A percentile compares a stretch with the other conserved stretches of the same genome.
Conservation (phyloP, 2,329 filamentous ascomycete species). For the Ceratocystis alfenasii region DNA sequence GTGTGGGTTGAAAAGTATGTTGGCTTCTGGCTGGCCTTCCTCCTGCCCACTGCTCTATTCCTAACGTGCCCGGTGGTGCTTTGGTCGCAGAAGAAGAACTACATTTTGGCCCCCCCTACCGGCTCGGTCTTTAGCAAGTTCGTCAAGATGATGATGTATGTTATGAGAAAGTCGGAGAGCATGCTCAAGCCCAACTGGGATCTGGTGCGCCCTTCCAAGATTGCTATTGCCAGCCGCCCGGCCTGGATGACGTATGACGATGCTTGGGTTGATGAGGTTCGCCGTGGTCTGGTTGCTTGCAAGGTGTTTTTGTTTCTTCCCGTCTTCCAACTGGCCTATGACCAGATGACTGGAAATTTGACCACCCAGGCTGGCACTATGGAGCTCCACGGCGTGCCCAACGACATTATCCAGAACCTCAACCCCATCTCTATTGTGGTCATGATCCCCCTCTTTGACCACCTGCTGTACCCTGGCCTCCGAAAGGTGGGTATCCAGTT, state of each 20-base stretch:
- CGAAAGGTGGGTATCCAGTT: slow-evolving; percentile 53
- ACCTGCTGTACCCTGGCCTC: slow-evolving; percentile 55
- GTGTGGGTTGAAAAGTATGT: slow-evolving; percentile 65
- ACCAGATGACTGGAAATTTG: slow-evolving; percentile 49
- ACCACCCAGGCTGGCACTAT: slow-evolving; percentile 54
- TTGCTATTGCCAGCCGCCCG: slow-evolving; percentile 45
- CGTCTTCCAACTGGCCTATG: slow-evolving; percentile 48
- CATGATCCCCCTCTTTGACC: slow-evolving; percentile 60
- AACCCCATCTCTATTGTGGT: slow-evolving; percentile 66
- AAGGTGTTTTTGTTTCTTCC: slow-evolving; percentile 60
- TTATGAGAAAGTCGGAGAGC: slow-evolving; percentile 52
- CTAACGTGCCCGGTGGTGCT: slow-evolving; percentile 50
- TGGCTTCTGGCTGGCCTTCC: slow-evolving; percentile 61
- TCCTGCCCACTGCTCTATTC: slow-evolving; percentile 56
- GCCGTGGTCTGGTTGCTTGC: slow-evolving; percentile 57
- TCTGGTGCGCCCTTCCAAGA: slow-evolving; percentile 52
- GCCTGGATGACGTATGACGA: slow-evolving; percentile 74
- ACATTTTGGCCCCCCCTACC: slow-evolving; percentile 52
- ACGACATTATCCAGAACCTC: slow-evolving; percentile 65
- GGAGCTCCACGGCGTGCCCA: slow-evolving; percentile 58
- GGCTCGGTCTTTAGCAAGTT: slow-evolving; percentile 62
- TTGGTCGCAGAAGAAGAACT: slow-evolving; percentile 46
- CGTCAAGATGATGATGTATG: slow-evolving; percentile 46
- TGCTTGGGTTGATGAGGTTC: slow-evolving; percentile 68
- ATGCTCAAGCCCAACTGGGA: slow-evolving; percentile 57